Percentiles rank a stretch among this genome's conserved stretches.
Conservation (phyloP, 139 green algal species). For the Tetraselmis striata region DNA sequence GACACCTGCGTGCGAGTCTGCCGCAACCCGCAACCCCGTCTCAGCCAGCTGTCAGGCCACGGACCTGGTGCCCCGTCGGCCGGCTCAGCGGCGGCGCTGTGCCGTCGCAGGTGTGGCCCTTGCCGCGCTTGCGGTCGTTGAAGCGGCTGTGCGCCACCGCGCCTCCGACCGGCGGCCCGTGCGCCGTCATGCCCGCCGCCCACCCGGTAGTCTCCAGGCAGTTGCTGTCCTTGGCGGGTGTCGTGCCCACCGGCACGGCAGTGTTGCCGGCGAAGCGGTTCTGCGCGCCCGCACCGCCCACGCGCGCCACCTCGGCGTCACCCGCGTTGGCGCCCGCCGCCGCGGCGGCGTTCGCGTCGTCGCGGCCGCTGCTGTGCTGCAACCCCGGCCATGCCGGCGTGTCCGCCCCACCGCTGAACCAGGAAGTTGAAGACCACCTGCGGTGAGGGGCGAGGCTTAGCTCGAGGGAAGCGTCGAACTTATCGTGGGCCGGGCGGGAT, state of each 20-base stretch:
- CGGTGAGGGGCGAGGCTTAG: no score
- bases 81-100: not conserved
- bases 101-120: not conserved
- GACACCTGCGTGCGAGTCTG: no score
- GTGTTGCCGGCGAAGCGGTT: conserved; percentile 22
- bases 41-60: no score
- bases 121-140: not conserved
- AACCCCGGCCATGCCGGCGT: not conserved
- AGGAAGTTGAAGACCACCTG: not conserved
- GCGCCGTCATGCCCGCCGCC: not conserved
- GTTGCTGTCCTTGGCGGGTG: not conserved
- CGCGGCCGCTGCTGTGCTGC: not conserved
- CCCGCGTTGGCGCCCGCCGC: not conserved
- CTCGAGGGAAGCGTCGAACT: no score
- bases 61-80: not conserved
- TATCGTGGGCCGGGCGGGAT: no score
- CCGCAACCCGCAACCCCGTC: no score
- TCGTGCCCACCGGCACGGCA: conserved; percentile 16
- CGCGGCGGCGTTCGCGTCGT: not conserved
- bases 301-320: not conserved
- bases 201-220: not conserved
- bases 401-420: not conserved
- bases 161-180: not conserved
- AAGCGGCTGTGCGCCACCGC: not conserved
- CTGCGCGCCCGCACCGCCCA: conserved; percentile 22